Evolutionary conservation across 805 yeast species (phyloP), one percentile per base, ranked within the genome.

Genomic region (Jamesozyma rosinii): DNA sequence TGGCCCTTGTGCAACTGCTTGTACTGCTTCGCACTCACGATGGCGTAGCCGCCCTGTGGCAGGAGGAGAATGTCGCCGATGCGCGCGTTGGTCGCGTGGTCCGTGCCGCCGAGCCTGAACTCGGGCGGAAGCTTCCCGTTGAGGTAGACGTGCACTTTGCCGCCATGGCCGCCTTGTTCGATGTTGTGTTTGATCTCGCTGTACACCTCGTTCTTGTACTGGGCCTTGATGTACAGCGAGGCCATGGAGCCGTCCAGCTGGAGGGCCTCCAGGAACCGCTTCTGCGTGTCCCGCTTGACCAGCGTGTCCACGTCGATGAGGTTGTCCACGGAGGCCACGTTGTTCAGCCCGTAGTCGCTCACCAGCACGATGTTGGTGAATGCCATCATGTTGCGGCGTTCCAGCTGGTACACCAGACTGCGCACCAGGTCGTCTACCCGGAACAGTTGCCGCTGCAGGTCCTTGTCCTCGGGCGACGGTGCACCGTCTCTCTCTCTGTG

Each of bases 301-400:
- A 46, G 9, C 6, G 35, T 24, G 24, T 31, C 18, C 4, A 39
- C 26, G 14, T 20, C 11, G 4, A 40, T 34, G 1, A 35, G 21
- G 10, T 33, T 34, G 10, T 33, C 37, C 5, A 1, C 20, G 21
- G 14, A n/a, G 13, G 11, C 29, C 8, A 29, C 33, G 15, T 18
- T 5, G n/a, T 35, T 9, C 90, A 0, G 94, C 81, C 96, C 96
- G 59, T 88, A 96, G 60, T 89, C 96, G 37, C 95, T 84, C 3
- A 89, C 83, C 35, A 89, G 66, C 0, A 90, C 64, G 18, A 89
- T 63, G 58, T 90, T 89, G 17, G 83, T 83, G 35, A 86, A 70
- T 19, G 77, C 70, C 0, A 72, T 64, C 46, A 87, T 64, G 50
- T 83, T 79, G 43, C 95, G 68, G 17, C 58, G 54, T 0, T 55